Percentiles rank a stretch among this genome's conserved stretches.
Conservation (phyloP, 1,284 basidiomycete genomes). For the Termitomyces sp. region DNA sequence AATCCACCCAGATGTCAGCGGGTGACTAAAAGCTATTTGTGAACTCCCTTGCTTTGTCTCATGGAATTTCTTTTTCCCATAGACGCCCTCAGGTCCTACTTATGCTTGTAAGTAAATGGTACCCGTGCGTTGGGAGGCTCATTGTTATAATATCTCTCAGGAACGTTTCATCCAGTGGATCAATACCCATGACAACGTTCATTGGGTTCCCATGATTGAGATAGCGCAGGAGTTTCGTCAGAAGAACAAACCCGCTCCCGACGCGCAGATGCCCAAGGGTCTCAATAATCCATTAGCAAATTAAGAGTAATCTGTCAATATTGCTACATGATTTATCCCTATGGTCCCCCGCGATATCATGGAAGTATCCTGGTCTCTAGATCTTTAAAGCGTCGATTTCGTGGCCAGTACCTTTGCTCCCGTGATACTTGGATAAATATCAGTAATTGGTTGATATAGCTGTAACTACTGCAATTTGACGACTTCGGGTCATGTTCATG, state of each 20-base stretch:
- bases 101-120: conserved; percentile 49
- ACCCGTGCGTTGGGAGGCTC: not conserved
- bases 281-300: not conserved
- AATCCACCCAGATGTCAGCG: conserved; percentile 77
- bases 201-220: conserved; percentile 68
- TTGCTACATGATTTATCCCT: too few relatives aligned
- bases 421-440: not conserved
- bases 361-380: conserved; percentile 38
- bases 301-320: too few relatives aligned
- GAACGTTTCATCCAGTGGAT: conserved; percentile 79
- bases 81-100: conserved; percentile 47
- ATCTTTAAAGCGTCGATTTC: conserved; percentile 48
- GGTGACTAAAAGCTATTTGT: conserved; percentile 36
- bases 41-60: not conserved
- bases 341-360: conserved; percentile 31
- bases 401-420: conserved; percentile 25
- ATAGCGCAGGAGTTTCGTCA: conserved; percentile 53
- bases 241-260: conserved; percentile 21
- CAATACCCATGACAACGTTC: conserved; percentile 63
- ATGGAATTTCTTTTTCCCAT: not conserved
- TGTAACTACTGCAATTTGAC: not conserved
- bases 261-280: not conserved
- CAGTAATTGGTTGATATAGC: not conserved
- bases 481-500: not conserved
- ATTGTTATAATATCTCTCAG: conserved; percentile 23